Conservation (phyloP, 73 alveolate genomes). For the Symbiodinium pilosum region DNA sequence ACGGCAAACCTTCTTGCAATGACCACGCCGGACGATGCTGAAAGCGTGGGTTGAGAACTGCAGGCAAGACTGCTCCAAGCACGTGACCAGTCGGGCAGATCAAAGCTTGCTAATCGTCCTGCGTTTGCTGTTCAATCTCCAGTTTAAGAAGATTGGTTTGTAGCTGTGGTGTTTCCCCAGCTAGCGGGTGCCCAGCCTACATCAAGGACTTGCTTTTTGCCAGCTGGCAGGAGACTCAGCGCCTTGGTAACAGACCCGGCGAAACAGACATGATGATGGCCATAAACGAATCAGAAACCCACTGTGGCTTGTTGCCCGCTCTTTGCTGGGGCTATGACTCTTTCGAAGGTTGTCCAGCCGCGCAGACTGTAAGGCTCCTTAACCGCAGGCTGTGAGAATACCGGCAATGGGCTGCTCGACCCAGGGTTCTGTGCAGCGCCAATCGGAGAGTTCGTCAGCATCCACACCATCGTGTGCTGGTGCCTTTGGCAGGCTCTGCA, state of each 20-base stretch:
- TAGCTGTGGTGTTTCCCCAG: not conserved
- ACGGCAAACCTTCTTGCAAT: slow-evolving; percentile 67
- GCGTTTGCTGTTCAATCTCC: too few species aligned
- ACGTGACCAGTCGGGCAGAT: too few species aligned
- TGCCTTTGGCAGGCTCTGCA: slow-evolving; percentile 19
- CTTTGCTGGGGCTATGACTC: not conserved
- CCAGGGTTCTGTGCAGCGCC: slow-evolving; percentile 49
- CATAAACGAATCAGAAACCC: too few species aligned
- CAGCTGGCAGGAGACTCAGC: slow-evolving; percentile 54
- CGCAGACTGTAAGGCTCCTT: slow-evolving; percentile 72
- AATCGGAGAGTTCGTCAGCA: slow-evolving; percentile 64
- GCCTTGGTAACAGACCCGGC: slow-evolving; percentile 43
- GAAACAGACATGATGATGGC: too few species aligned
- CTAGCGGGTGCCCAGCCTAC: slow-evolving; percentile 19
- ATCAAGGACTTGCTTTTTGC: slow-evolving; percentile 49
- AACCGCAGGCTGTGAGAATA: not conserved
- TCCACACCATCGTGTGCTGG: slow-evolving; percentile 69
- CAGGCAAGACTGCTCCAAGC: too few species aligned
- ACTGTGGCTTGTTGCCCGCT: too few species aligned
- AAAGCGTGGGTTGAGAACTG: too few species aligned
- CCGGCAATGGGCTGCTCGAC: not conserved
- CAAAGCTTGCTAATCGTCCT: too few species aligned
- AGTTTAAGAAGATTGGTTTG: not conserved
- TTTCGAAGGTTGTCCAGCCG: slow-evolving; percentile 88
- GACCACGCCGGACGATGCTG: too few species aligned